Evolutionary conservation across 208 protist species (phyloP), one percentile per base, ranked within the genome.

Genomic region (Crithidia thermophila): DNA sequence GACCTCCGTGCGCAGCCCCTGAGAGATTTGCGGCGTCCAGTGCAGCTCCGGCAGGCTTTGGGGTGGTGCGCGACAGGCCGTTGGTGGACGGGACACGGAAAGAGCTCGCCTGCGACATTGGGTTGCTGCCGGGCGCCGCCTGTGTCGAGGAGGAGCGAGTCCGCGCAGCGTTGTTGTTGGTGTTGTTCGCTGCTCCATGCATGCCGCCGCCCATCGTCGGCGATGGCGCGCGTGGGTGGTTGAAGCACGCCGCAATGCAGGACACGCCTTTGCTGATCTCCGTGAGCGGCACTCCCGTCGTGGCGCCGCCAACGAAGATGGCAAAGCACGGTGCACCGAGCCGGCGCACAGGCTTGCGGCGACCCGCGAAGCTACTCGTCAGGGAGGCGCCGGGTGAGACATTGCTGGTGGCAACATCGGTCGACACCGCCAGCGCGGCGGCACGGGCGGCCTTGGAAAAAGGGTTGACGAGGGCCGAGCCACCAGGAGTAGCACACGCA

Each of bases 321-420:
- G 72, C 77, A 27, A 82, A 82, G 66, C 72, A 75, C 31, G 77
- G 72, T n/a, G 72, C 61, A 49, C 57, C 49, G 27, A 50, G 37
- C 11, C 61, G 50, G n/a, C 60, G 66, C 21, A n/a, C n/a, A n/a
- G 40, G 1, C 67, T 73, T 73, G 39, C 34, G 61, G 10, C 57
- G 60, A 10, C 53, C 30, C 4, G 37, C 53, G 23, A 75, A 67
- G 25, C 60, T 64, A 27, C 23, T 60, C 21, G 68, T 51, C 49
- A 58, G 53, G 9, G 68, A 75, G 25, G 49, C 28, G 4, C 33
- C 68, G 14, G 40, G 20, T 3, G 67, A 57, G 21, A 43, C 52
- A 18, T 2, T 61, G 50, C 7, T 52, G 25, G 40, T 66, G 16
- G 4, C 20, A n/a, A 27, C 40, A 27, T 30, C 60, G 28, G 47